Evolutionary conservation across 78 protist species (phyloP), one percentile per base, ranked within the genome.

Genomic region (Emiliania huxleyi): DNA sequence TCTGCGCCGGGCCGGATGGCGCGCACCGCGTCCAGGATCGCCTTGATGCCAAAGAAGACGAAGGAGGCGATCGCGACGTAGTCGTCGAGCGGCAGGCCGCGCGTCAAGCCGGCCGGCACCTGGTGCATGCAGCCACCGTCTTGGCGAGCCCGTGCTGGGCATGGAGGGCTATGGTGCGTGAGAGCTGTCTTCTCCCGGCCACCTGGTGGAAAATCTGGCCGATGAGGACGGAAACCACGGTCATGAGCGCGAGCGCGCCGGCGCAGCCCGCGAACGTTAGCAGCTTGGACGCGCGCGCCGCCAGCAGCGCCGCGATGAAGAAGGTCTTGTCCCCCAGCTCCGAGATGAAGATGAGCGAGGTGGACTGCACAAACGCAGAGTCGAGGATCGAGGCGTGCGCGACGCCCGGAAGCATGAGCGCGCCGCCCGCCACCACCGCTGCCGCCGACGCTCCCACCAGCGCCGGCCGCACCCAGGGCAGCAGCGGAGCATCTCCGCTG

Each of bases 321-420:
- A 96, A 96, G 25, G 97, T 96, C 94, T 96, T 96, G 94, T 96
- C 97, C 35, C 97, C 97, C 5, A 96, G 45, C 87, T 96, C 97
- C 0, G 94, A 81, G 52, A 95, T 96, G 23, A 77, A 77, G 87
- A 77, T 77, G 87, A 77, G 87, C 87, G 87, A 77, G 48, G 45
- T 2, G 43, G 87, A 33, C 49, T 77, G 87, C 43, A 42, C 45
- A 33, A 77, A 77, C 0, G 87, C 3, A 21, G 46, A 38, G 87
- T 42, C 87, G 40, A 73, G 83, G 0, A 33, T 62, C 40, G 23
- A 2, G 42, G 42, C 62, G 15, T 52, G 62, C 29, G 62, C 62
- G 62, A 15, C 62, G 62, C 62, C 62, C 62, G 62, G 62, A 52
- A 52, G 15, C 62, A 15, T 19, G 62, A 52, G 29, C 15, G 15